Conservation (phyloP, 176 grass and related monocot species). For the Bolboschoenus planiculmis region DNA sequence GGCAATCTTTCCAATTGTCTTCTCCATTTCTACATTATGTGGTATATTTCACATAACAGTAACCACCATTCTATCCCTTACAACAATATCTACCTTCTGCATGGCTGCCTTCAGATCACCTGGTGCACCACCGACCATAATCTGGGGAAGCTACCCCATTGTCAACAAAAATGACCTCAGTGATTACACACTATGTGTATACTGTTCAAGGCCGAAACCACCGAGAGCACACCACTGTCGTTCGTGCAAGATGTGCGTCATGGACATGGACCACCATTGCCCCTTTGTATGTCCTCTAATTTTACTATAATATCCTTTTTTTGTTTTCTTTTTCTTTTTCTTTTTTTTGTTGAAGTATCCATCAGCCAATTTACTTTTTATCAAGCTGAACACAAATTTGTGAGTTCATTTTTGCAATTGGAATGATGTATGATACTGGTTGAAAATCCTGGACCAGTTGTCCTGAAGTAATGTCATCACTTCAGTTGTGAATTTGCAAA, state of each 20-base stretch:
- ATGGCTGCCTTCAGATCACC: slow-evolving; percentile 69
- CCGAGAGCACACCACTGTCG: slow-evolving; percentile 93
- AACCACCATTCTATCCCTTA: slow-evolving; percentile 47
- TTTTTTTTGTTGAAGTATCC: background rate
- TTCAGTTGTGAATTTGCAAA: background rate
- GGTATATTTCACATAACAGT: slow-evolving; percentile 77
- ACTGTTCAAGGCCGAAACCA: slow-evolving; percentile 84
- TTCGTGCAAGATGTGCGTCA: slow-evolving; percentile 90
- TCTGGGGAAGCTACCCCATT: slow-evolving; percentile 89
- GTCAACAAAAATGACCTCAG: slow-evolving; percentile 73
- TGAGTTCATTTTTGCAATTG: background rate
- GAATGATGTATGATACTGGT: background rate
- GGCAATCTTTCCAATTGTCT: slow-evolving; percentile 82
- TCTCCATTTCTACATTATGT: slow-evolving; percentile 56
- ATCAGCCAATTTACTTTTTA: background rate
- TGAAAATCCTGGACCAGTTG: background rate
- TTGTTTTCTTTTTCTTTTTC: background rate
- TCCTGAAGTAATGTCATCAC: background rate
- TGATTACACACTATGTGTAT: slow-evolving; percentile 79
- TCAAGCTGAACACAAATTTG: background rate
- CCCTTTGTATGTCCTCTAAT: slow-evolving; percentile 79
- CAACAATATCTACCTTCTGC: slow-evolving; percentile 64
- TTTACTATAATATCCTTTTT: background rate
- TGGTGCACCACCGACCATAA: slow-evolving; percentile 50
- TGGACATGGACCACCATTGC: slow-evolving; percentile 99